Base-by-base conservation (phyloP, 176 grass and related monocot genomes). In the Lolium rigidum region DNA sequence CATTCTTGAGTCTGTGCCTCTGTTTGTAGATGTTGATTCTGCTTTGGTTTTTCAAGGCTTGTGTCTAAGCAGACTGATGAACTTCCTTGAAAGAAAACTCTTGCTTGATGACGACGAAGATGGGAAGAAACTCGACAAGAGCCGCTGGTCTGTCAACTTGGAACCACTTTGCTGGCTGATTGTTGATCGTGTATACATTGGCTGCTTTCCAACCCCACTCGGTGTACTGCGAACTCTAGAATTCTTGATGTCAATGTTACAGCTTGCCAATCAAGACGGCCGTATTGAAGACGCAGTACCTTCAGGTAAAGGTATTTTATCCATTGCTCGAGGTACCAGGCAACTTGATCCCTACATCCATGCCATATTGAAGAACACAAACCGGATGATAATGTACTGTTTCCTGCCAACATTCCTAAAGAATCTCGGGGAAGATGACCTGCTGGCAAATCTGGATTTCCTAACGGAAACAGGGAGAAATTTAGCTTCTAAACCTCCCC, bases 31-130 rank as follows among this genome's bases (percentile, higher is more conserved):
- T 78, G 76, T 92, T 39, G 92, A 99, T 57, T 94, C 92, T 78
- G 81, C 82, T 82, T 86, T 99, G 82, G 89, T 99, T 86, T 99
- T 99, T 81, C 94, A 99, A 89, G 97, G 97, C 25, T 86, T 99
- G 83, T 99, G 97, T 81, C 84, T 99, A 76, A 95, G 97, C 88
- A 90, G 97, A 96, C 83, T 99, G 88, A 94, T 99, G 89, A 99
- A 99, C 80, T 99, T 97, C 82, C 88, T 99, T 10, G 97, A 99
- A 94, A 94, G 97, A 83, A 93, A 86, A 65, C 92, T 99, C 60
- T 84, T 99, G 49, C 92, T 95, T 38, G 94, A 99, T 81, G 97
- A 99, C 78, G 97, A 99, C 76, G 96, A 97, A 84, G 92, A 97
- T 86, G 91, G 83, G 52, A 94, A 89, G 79, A 98, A 93, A 86